Base-by-base conservation (phyloP, 2,329 filamentous ascomycete species). In the Didymella pomorum region DNA sequence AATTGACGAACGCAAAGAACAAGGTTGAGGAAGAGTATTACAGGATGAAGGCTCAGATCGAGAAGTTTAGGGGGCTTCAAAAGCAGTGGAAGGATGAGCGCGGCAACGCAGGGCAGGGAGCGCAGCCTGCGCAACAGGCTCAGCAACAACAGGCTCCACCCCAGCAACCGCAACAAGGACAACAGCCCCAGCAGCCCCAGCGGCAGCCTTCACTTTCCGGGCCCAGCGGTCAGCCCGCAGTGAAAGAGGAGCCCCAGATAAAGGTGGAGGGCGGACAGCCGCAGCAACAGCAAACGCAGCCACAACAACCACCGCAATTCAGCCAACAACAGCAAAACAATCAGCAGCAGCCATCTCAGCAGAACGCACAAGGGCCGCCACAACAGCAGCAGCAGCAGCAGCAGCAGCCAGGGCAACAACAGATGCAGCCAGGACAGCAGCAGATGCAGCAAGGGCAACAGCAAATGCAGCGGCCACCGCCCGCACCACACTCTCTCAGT, bases 1-100 rank as follows among this genome's bases (percentile, higher is more conserved):
- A 78, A 25, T 28, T 75, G 25, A 51, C 69, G 1, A 57, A 49
- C 10, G 65, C 72, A 47, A 76, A 73, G 55, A 49, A 59, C 41
- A 64, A 67, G 21, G 52, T 71, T 21, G 71, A 76, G 56, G 66
- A 72, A 49, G 70, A 75, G 39, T 72, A 74, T 44, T 56, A 65
- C 2, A 46, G 59, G 7, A 68, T 69, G 28, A 74, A 74, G 53
- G 65, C 67, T 12, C 75, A 69, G 42, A 63, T 78, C 11, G 71
- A 77, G 1, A 74, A 73, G 25, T 78, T 78, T 37, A 66, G 75
- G 31, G 68, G 67, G 29, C 66, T 73, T 51, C 75, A 78, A 56
- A 67, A 64, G 25, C 58, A 68, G 42, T 74, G 70, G 67, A 77
- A 74, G 65, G 58, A 63, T 12, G 71, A 74, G 53, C 75, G 76